Evolutionary conservation across 805 yeast species (phyloP).

Genomic region (Sugiyamaella lignohabitans): DNA sequence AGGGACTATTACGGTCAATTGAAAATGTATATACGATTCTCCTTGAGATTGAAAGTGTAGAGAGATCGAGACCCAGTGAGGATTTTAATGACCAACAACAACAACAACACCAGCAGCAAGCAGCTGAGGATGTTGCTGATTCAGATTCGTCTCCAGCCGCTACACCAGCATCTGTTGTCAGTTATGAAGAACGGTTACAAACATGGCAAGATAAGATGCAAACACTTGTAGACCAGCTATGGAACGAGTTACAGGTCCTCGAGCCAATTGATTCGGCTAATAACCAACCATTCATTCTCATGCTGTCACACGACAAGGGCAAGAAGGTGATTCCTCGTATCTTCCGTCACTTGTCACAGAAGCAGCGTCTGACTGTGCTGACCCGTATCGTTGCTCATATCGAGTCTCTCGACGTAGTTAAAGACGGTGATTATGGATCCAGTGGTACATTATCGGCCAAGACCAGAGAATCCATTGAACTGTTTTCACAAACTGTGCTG

Average conservation of each 20-base stretch:
- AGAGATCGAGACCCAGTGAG: conserved; percentile 45
- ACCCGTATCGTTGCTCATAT: conserved; percentile 75
- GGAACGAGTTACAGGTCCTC: conserved; percentile 73
- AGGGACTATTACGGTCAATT: conserved; percentile 57
- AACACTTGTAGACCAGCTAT: conserved; percentile 39
- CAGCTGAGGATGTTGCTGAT: too few species aligned
- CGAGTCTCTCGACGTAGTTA: conserved; percentile 69
- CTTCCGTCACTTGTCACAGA: conserved; percentile 71
- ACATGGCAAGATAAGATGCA: conserved; percentile 31
- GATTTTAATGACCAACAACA: conserved; percentile 6
- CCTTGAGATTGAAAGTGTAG: conserved; percentile 69
- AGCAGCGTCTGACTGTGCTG: conserved; percentile 68
- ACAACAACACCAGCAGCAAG: too few species aligned
- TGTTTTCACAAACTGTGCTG: conserved; percentile 73
- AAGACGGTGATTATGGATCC: conserved; percentile 63
- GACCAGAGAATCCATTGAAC: conserved; percentile 55
- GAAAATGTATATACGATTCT: conserved; percentile 76
- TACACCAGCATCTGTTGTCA: too few species aligned
- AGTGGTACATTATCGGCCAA: conserved; percentile 41
- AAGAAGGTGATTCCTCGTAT: conserved; percentile 83
- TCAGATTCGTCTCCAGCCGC: too few species aligned
- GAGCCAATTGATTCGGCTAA: conserved; percentile 51
- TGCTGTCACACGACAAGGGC: conserved; percentile 78
- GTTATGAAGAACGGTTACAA: too few species aligned
- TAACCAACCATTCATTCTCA: conserved; percentile 75